phyloP scores from a whole-genome alignment of 106 monocot species.

The Apostasia ramifera region DNA sequence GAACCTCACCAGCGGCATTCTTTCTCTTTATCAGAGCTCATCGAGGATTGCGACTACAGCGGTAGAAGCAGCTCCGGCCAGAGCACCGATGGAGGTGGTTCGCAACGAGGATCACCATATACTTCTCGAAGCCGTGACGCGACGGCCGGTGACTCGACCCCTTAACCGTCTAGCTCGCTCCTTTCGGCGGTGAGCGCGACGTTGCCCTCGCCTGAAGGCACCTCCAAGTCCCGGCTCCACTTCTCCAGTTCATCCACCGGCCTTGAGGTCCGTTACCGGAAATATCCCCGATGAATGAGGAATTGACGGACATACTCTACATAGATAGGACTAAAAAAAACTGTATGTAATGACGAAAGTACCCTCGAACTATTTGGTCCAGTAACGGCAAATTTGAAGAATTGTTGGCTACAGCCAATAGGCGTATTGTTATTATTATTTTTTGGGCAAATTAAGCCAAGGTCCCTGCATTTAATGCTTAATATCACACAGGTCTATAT shows the following conservation, averaged over 20 bases:
- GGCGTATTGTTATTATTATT: no score
- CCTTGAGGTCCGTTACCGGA: no score
- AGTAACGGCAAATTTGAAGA: no score
- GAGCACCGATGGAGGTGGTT: background rate
- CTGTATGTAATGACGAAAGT: no score
- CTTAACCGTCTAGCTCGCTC: constrained; percentile 4
- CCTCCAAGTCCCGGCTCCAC: background rate
- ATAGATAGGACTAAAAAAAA: no score
- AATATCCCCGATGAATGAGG: no score
- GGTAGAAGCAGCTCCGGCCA: background rate
- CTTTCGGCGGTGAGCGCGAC: background rate
- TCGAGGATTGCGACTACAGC: background rate
- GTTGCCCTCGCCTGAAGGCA: background rate
- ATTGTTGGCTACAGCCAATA: no score
- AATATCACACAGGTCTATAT: no score
- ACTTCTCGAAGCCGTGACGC: background rate
- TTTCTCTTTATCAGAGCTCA: background rate
- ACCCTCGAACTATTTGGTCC: no score
- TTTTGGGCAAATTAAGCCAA: no score
- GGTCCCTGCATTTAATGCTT: no score
- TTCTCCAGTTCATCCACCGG: background rate
- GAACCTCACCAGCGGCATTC: constrained; percentile 44
- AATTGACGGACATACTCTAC: no score
- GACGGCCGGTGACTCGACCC: constrained; percentile 1
- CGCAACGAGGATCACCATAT: background rate